phyloP scores from a whole-genome alignment of 1,284 basidiomycete species.

The Marasmius tenuissimus region DNA sequence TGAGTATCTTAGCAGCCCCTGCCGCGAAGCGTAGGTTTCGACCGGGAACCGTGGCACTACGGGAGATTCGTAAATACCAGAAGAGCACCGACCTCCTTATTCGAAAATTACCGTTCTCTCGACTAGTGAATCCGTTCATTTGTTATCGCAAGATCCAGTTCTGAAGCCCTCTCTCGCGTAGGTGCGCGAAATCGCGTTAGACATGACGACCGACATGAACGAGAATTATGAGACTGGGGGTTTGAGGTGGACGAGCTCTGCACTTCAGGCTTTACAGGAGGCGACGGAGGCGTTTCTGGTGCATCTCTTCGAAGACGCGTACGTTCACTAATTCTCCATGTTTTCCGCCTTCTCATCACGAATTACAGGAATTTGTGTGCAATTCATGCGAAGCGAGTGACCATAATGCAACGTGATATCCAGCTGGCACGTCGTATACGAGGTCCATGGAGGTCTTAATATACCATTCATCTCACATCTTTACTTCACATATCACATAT shows the following conservation, averaged over 20 bases:
- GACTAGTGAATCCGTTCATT: constrained; percentile 63
- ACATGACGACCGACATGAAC: constrained; percentile 79
- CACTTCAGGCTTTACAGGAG: constrained; percentile 89
- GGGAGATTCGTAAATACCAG: constrained; percentile 93
- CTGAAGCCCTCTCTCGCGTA: constrained; percentile 29
- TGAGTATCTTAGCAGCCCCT: background rate
- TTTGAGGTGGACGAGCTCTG: constrained; percentile 90
- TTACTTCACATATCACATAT: background rate
- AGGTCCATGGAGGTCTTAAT: constrained; percentile 72
- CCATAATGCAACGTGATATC: constrained; percentile 97
- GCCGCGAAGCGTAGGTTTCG: constrained; percentile 59
- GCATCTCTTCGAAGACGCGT: constrained; percentile 96
- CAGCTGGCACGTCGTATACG: constrained; percentile 94
- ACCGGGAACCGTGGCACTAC: constrained; percentile 86
- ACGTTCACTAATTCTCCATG: constrained; percentile 36
- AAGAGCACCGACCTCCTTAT: constrained; percentile 89
- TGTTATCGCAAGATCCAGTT: background rate
- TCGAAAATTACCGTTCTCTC: constrained; percentile 87
- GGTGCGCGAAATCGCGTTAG: constrained; percentile 90
- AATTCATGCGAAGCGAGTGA: constrained; percentile 98
- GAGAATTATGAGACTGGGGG: constrained; percentile 57
- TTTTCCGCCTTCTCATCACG: background rate
- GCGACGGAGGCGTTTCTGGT: constrained; percentile 94
- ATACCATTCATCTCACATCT: background rate
- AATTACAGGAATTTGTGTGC: constrained; percentile 83